Evolutionary conservation across 164 flowering plant species (phyloP).

Genomic region (Vitis labrusca): DNA sequence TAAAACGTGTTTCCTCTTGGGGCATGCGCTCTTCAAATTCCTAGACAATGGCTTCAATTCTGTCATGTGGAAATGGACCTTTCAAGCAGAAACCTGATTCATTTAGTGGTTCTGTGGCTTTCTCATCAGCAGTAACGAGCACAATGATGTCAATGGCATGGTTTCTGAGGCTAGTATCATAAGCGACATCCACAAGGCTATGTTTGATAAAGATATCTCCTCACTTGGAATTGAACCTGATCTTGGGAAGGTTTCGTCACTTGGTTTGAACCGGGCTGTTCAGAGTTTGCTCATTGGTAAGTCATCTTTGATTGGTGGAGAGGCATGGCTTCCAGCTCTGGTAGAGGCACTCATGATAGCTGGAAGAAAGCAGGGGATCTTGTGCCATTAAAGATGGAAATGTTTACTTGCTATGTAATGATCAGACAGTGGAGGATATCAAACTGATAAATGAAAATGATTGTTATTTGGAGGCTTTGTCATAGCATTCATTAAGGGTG

Average conservation of each 20-base stretch:
- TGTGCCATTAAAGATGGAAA: not conserved
- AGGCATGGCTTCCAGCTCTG: constrained; percentile 85
- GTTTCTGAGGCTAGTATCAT: no score
- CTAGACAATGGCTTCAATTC: no score
- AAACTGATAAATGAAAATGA: no score
- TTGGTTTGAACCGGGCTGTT: constrained; percentile 51
- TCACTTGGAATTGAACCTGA: constrained; percentile 69
- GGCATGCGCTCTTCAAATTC: no score
- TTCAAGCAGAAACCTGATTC: no score
- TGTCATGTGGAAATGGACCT: no score
- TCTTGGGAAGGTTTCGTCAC: constrained; percentile 60
- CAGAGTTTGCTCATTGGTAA: constrained; percentile 62
- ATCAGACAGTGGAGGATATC: no score
- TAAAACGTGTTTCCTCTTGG: no score
- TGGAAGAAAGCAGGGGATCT: constrained; percentile 35
- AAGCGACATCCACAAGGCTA: constrained; percentile 38
- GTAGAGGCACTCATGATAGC: constrained; percentile 68
- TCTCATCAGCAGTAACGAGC: no score
- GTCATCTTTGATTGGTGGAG: constrained; percentile 59
- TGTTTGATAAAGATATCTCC: constrained; percentile 65
- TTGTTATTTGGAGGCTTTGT: constrained; percentile 37
- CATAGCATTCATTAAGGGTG: constrained; percentile 49
- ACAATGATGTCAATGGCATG: no score
- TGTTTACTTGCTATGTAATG: no score
- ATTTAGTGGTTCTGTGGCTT: no score